phyloP scores from a whole-genome alignment of 805 yeast genomes.

The Cyberlindnera xylosilytica region DNA sequence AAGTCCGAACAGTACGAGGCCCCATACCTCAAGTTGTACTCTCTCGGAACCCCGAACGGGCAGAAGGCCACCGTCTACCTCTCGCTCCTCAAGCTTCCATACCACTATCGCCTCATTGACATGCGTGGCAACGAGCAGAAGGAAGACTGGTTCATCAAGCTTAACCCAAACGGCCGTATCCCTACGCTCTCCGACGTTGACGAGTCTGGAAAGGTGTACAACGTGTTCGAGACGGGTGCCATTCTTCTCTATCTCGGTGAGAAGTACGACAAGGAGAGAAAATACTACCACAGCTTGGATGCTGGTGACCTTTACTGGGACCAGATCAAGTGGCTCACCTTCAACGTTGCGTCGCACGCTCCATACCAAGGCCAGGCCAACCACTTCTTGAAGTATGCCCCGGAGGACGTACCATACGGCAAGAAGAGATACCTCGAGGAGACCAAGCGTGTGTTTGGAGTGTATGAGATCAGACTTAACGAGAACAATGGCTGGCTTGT shows the following conservation, averaged over 20 bases:
- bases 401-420: constrained; percentile 52
- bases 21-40: constrained; percentile 44
- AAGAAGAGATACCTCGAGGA: constrained; percentile 50
- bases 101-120: constrained; percentile 38
- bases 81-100: constrained; percentile 30
- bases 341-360: constrained; percentile 58
- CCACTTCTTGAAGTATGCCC: constrained; percentile 44
- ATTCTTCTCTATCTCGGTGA: constrained; percentile 58
- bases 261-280: constrained; percentile 53
- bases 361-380: constrained; percentile 63
- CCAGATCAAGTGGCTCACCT: constrained; percentile 49
- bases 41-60: constrained; percentile 42
- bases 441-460: constrained; percentile 50
- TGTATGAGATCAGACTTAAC: constrained; percentile 47
- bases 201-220: constrained; percentile 37
- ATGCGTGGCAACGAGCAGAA: constrained; percentile 44
- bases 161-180: constrained; percentile 63
- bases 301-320: constrained; percentile 46
- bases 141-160: constrained; percentile 51
- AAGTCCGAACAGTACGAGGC: constrained; percentile 29
- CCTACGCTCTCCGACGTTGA: constrained; percentile 47
- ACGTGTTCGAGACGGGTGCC: constrained; percentile 59
- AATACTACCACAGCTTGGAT: constrained; percentile 31
- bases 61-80: constrained; percentile 35
- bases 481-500: constrained; percentile 55